Percentiles rank a stretch among this genome's conserved stretches.
Evolutionary conservation across 169 alveolate genomes (phyloP).

Genomic region (Plasmodium malariae): DNA sequence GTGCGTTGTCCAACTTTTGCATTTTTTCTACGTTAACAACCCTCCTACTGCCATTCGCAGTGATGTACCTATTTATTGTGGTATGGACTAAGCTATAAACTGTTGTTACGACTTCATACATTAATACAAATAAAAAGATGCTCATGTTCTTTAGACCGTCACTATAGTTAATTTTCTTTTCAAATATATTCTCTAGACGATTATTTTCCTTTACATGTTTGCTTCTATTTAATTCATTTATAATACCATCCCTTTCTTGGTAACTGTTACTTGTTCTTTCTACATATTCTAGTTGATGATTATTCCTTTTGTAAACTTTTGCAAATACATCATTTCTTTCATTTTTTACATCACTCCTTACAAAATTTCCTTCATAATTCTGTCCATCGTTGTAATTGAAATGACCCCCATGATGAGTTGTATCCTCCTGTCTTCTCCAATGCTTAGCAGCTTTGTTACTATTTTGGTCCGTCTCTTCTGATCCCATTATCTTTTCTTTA

Average conservation of each 20-base stretch:
- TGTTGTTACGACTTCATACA: constrained; percentile 46
- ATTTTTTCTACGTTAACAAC: constrained; percentile 17
- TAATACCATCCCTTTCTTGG: not conserved
- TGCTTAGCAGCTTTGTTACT: not conserved
- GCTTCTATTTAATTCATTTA: not conserved
- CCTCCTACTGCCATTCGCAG: not conserved
- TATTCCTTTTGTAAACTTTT: not conserved
- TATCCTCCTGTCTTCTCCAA: not conserved
- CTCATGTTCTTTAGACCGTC: constrained; percentile 58
- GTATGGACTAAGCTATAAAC: constrained; percentile 38
- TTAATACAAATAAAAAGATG: constrained; percentile 28
- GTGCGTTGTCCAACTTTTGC: constrained; percentile 26
- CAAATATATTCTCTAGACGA: constrained; percentile 19
- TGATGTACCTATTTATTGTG: constrained; percentile 33
- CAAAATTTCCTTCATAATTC: not conserved
- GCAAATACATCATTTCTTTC: not conserved
- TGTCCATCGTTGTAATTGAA: not conserved
- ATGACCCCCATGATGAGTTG: not conserved
- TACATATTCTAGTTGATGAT: not conserved
- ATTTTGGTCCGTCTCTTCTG: not conserved
- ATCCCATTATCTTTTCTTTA: constrained; percentile 37
- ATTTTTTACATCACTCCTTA: not conserved
- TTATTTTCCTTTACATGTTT: not conserved
- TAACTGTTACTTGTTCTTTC: not conserved
- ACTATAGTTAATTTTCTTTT: constrained; percentile 40